phyloP scores from a whole-genome alignment of 352 stramenopile species.

The Saprolegnia diclina region DNA sequence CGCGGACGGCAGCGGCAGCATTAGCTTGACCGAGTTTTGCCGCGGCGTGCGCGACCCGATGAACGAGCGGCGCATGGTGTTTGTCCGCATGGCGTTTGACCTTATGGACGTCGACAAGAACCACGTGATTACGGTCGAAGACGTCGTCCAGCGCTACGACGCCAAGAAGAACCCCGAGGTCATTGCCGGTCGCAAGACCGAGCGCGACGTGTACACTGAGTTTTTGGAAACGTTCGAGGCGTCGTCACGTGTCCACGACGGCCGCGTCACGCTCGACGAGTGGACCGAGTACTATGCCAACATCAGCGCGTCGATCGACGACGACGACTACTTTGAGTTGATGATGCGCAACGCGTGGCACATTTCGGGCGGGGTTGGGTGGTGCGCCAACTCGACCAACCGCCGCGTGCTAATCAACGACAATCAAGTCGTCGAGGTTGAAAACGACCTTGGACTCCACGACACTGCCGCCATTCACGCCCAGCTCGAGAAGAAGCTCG shows the following conservation, averaged over 20 bases:
- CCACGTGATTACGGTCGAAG: conserved; percentile 61
- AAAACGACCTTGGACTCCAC: conserved; percentile 42
- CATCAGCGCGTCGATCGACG: conserved; percentile 81
- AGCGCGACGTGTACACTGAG: conserved; percentile 62
- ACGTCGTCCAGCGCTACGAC: conserved; percentile 76
- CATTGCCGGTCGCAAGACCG: conserved; percentile 52
- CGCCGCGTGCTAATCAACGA: conserved; percentile 63
- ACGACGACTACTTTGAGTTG: conserved; percentile 88
- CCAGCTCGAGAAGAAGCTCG: conserved; percentile 17
- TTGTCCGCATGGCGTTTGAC: conserved; percentile 78
- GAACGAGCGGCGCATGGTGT: conserved; percentile 53
- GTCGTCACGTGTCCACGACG: conserved; percentile 53
- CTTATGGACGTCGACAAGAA: conserved; percentile 75
- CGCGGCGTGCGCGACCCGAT: conserved; percentile 71
- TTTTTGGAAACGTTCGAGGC: conserved; percentile 84
- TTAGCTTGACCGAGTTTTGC: conserved; percentile 85
- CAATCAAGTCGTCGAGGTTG: conserved; percentile 42
- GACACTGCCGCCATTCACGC: conserved; percentile 4
- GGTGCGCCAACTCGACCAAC: conserved; percentile 59
- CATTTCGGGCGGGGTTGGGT: conserved; percentile 56
- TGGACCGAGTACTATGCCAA: conserved; percentile 87
- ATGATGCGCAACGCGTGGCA: conserved; percentile 88
- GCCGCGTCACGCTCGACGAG: conserved; percentile 60
- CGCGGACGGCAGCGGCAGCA: conserved; percentile 29
- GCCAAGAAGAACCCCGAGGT: conserved; percentile 82